Percentiles rank a stretch among this genome's conserved stretches.
These are phyloP conservation scores for Naematelia aurantialba DNA, from an alignment of 768 basidiomycete genomes.

Conservation along the genomic window DNA sequence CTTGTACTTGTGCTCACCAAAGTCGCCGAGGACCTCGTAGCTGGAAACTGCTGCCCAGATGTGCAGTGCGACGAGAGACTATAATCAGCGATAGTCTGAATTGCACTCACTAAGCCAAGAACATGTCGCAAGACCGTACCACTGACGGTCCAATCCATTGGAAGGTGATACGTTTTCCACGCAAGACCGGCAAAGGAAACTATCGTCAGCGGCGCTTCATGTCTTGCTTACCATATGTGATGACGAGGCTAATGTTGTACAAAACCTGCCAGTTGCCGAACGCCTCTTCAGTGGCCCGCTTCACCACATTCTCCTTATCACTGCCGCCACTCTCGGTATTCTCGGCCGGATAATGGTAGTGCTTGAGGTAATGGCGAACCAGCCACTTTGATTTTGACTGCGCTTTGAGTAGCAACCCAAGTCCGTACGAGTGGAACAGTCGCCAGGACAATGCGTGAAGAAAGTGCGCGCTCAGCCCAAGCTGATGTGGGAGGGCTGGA, in stretches of 20 bases:
- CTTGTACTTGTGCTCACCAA: slow-evolving; percentile 58
- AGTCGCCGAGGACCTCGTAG: slow-evolving; percentile 87
- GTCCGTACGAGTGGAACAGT: slow-evolving; percentile 77
- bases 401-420: slow-evolving; percentile 75
- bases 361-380: slow-evolving; percentile 88
- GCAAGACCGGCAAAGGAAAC: slow-evolving; percentile 81
- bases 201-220: slow-evolving; percentile 46
- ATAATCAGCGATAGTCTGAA: slow-evolving; percentile 4
- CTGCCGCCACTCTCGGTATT: slow-evolving; percentile 16
- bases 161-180: slow-evolving; percentile 83
- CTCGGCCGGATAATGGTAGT: slow-evolving; percentile 70
- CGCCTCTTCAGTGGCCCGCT: slow-evolving; percentile 82
- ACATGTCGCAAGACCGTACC: slow-evolving; percentile 83
- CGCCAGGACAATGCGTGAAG: slow-evolving; percentile 81
- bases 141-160: slow-evolving; percentile 80
- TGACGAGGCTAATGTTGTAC: slow-evolving; percentile 87
- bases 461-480: slow-evolving; percentile 64
- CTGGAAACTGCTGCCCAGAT: slow-evolving; percentile 86
- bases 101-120: slow-evolving; percentile 67
- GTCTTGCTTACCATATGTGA: slow-evolving; percentile 75
- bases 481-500: slow-evolving; percentile 58
- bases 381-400: slow-evolving; percentile 84
- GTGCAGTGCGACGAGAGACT: slow-evolving; percentile 82
- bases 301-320: slow-evolving; percentile 62
- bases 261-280: slow-evolving; percentile 92